These are phyloP conservation scores for Flaveria sonorensis DNA, from an alignment of 129 eudicot species.

Conservation along the genomic window DNA sequence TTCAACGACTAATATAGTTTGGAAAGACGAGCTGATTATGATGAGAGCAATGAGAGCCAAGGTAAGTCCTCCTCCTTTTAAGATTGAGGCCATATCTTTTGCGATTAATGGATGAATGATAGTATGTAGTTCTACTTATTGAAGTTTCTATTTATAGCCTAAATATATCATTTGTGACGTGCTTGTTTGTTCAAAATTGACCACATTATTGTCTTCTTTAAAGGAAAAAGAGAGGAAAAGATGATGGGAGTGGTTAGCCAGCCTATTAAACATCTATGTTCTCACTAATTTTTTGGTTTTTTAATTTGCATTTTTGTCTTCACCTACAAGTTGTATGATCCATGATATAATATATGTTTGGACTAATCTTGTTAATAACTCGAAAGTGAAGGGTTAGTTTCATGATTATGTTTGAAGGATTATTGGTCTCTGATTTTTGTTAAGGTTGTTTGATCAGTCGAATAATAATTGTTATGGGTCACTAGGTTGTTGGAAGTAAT, in stretches of 20 bases:
- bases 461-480: no score
- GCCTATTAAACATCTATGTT: conserved; percentile 1
- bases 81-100: conserved; percentile 13
- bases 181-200: neutral
- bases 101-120: neutral
- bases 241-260: conserved; percentile 12
- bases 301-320: neutral
- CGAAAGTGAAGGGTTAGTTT: no score
- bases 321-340: conserved; percentile 8
- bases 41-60: conserved; percentile 26
- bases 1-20: neutral
- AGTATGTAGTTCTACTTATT: neutral
- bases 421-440: no score
- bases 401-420: no score
- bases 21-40: conserved; percentile 1
- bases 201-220: neutral
- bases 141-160: conserved; percentile 19
- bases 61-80: conserved; percentile 20
- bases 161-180: neutral
- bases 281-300: conserved; percentile 9
- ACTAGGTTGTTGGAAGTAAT: no score
- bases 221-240: conserved; percentile 25
- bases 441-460: no score
- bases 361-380: no score
- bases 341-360: neutral